phyloP scores from a whole-genome alignment of 495 filamentous ascomycete genomes.

The Tuber magnatum region DNA sequence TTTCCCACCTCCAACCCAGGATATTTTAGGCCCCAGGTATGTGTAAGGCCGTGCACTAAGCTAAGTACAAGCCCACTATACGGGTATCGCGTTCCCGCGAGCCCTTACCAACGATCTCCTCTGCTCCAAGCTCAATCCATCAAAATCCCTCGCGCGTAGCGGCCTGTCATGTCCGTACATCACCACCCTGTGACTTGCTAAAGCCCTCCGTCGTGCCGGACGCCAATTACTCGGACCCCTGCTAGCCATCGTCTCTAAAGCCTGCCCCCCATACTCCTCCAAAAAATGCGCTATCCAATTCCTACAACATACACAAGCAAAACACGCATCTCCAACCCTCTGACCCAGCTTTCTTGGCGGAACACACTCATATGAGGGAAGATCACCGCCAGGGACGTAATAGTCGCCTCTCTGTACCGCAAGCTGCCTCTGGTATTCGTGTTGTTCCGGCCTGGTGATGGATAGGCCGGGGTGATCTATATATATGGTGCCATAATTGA shows the following conservation, averaged over 20 bases:
- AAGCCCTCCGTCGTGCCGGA: neutral
- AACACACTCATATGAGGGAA: conserved; percentile 24
- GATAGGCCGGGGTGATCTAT: conserved; percentile 25
- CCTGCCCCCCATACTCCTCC: neutral
- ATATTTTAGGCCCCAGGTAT: neutral
- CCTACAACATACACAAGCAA: conserved; percentile 26
- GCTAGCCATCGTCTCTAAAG: neutral
- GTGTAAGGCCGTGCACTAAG: neutral
- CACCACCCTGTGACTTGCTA: neutral
- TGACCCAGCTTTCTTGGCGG: neutral
- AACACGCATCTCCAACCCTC: conserved; percentile 21
- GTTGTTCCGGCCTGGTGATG: conserved; percentile 10
- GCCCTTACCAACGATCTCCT: conserved; percentile 15
- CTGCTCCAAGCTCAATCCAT: conserved; percentile 24
- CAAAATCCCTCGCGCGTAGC: conserved; percentile 23
- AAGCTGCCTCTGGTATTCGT: conserved; percentile 13
- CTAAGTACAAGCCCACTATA: neutral
- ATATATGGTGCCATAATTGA: conserved; percentile 22
- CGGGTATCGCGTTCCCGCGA: neutral
- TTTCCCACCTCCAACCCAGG: neutral
- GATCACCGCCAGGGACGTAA: conserved; percentile 15
- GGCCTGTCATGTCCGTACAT: conserved; percentile 12
- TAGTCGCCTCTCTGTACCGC: conserved; percentile 27
- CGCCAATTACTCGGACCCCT: neutral
- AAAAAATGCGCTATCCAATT: conserved; percentile 19